Conservation (phyloP, 2,329 filamentous ascomycete genomes). For the Westerdykella ornata region DNA sequence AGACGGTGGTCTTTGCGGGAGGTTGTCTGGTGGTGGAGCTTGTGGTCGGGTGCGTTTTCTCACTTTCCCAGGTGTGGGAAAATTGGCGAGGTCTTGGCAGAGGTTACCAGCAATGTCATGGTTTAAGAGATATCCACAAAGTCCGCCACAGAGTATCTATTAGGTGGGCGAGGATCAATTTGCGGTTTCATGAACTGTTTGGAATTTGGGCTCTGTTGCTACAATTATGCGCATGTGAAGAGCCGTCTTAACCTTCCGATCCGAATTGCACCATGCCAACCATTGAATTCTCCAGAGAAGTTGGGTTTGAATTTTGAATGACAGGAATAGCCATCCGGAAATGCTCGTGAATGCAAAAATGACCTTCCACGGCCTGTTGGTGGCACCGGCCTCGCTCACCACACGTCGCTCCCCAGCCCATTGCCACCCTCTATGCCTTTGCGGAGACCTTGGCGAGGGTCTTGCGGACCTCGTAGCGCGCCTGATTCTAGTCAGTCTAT, state of each 20-base stretch:
- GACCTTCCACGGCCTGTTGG: slow-evolving; percentile 29
- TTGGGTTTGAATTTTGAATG: slow-evolving; percentile 38
- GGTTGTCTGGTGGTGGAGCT: slow-evolving; percentile 1
- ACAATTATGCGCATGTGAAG: slow-evolving; percentile 35
- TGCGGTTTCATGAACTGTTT: slow-evolving; percentile 35
- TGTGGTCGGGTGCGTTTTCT: slow-evolving; percentile 2
- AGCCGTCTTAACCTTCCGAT: slow-evolving; percentile 37
- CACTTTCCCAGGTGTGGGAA: slow-evolving; percentile 9
- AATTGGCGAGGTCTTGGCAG: slow-evolving; percentile 21
- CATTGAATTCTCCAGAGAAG: slow-evolving; percentile 30
- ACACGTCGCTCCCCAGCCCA: slow-evolving; percentile 24
- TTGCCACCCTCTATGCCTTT: slow-evolving; percentile 33
- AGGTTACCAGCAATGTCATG: slow-evolving; percentile 4
- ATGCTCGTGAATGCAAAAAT: slow-evolving; percentile 36
- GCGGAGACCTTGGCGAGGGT: slow-evolving; percentile 74
- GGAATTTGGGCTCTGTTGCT: slow-evolving; percentile 36
- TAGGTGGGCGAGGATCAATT: neutral
- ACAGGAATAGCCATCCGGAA: slow-evolving; percentile 31
- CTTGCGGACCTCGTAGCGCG: slow-evolving; percentile 95
- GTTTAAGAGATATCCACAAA: slow-evolving; percentile 15
- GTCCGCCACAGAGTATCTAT: neutral
- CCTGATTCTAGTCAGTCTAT: slow-evolving; percentile 38
- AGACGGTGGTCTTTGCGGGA: slow-evolving; percentile 9
- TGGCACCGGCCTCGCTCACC: slow-evolving; percentile 25
- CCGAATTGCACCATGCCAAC: slow-evolving; percentile 38